Percentiles rank a stretch among this genome's conserved stretches.
Evolutionary conservation across 1,139 yeast genomes (phyloP).

Genomic region (Meyerozyma carpophila): DNA sequence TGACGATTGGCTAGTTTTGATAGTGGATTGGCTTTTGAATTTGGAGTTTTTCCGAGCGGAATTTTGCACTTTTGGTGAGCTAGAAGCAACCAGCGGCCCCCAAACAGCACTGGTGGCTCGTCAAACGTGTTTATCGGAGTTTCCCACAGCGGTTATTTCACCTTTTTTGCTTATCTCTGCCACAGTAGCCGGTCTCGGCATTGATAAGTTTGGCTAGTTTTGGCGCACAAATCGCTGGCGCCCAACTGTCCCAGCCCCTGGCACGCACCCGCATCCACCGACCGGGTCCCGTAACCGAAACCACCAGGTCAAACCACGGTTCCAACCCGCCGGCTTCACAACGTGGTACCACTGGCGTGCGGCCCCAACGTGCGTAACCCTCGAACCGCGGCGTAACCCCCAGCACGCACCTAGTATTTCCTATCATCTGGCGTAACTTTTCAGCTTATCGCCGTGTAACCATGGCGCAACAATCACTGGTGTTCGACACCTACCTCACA

Average conservation of each 20-base stretch:
- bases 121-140: neutral
- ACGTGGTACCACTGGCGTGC: neutral
- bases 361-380: neutral
- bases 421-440: neutral
- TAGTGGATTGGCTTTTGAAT: too few relatives aligned
- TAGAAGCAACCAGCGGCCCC: too few relatives aligned
- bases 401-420: neutral
- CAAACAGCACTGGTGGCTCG: neutral
- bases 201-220: neutral
- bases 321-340: too few relatives aligned
- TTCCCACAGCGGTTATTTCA: neutral
- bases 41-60: too few relatives aligned
- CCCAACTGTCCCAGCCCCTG: neutral
- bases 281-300: too few relatives aligned
- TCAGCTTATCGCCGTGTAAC: neutral
- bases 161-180: neutral
- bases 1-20: too few relatives aligned
- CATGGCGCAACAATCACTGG: neutral
- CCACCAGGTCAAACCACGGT: too few relatives aligned
- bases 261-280: neutral
- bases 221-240: neutral
- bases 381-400: neutral
- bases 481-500: neutral
- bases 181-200: constrained; percentile 1
- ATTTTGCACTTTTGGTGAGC: too few relatives aligned